Evolutionary conservation across 495 filamentous ascomycete genomes (phyloP).

Genomic region (Daldinia childiae): DNA sequence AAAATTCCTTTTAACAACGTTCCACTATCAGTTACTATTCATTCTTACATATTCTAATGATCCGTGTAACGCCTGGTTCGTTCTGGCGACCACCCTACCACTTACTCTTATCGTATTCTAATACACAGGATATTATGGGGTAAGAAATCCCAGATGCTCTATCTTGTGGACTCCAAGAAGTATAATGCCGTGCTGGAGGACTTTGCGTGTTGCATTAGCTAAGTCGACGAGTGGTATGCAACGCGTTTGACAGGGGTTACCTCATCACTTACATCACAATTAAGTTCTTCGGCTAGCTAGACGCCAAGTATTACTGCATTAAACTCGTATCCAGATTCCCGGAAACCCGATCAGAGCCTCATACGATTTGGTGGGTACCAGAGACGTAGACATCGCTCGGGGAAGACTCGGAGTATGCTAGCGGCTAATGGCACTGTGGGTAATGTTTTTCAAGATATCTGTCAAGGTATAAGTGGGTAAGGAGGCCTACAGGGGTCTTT

Average conservation of each 20-base stretch:
- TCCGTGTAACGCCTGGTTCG: too few species aligned
- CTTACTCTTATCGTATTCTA: too few species aligned
- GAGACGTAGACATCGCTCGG: background rate
- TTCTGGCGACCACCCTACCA: too few species aligned
- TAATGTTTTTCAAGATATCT: background rate
- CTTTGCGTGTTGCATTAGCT: background rate
- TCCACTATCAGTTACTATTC: background rate
- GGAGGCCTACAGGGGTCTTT: too few species aligned
- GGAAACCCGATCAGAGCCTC: conserved; percentile 3
- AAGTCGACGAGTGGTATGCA: background rate
- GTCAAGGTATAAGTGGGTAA: too few species aligned
- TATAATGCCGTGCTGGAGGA: background rate
- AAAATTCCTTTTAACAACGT: background rate
- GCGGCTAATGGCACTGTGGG: background rate
- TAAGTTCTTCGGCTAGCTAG: background rate
- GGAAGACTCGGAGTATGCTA: background rate
- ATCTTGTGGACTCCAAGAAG: too few species aligned
- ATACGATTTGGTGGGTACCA: background rate
- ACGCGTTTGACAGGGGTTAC: background rate
- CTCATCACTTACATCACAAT: background rate
- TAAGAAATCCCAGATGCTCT: too few species aligned
- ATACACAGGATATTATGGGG: too few species aligned
- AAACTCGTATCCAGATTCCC: background rate
- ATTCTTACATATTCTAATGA: background rate
- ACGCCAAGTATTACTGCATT: background rate